phyloP scores from a whole-genome alignment of 495 filamentous ascomycete genomes.

The Choiromyces venosus region DNA sequence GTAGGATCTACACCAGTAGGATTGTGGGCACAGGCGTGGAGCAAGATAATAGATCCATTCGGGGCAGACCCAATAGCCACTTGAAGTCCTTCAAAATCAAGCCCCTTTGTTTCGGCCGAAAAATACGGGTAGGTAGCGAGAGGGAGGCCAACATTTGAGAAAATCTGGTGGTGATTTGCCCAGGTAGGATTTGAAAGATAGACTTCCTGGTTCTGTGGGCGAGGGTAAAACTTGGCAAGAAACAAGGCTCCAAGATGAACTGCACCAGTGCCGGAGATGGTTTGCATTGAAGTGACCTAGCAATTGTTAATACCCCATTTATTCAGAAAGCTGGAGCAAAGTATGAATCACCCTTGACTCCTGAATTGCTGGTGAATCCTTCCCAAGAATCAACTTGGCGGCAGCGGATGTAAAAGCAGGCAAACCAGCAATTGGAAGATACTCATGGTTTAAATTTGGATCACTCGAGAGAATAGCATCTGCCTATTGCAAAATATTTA shows the following conservation, averaged over 20 bases:
- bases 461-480: constrained; percentile 81
- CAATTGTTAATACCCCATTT: neutral
- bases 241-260: constrained; percentile 85
- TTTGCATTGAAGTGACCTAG: constrained; percentile 60
- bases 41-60: constrained; percentile 73
- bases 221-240: constrained; percentile 69
- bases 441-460: constrained; percentile 92
- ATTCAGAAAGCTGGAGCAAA: neutral
- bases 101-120: constrained; percentile 71
- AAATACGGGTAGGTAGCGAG: constrained; percentile 92
- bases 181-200: constrained; percentile 94
- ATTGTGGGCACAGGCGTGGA: constrained; percentile 97
- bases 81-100: constrained; percentile 88
- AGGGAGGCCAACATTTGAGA: constrained; percentile 77
- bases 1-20: constrained; percentile 96
- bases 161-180: constrained; percentile 99
- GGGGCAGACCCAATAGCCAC: constrained; percentile 61
- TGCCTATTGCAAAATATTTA: constrained; percentile 55
- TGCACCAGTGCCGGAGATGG: constrained; percentile 88
- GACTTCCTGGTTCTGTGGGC: constrained; percentile 56
- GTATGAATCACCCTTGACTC: constrained; percentile 64
- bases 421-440: constrained; percentile 91
- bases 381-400: constrained; percentile 80
- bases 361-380: constrained; percentile 68
- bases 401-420: constrained; percentile 77